Evolutionary conservation across 192 early-diverging fungal genomes (phyloP).

Genomic region (Coemansia sp.): DNA sequence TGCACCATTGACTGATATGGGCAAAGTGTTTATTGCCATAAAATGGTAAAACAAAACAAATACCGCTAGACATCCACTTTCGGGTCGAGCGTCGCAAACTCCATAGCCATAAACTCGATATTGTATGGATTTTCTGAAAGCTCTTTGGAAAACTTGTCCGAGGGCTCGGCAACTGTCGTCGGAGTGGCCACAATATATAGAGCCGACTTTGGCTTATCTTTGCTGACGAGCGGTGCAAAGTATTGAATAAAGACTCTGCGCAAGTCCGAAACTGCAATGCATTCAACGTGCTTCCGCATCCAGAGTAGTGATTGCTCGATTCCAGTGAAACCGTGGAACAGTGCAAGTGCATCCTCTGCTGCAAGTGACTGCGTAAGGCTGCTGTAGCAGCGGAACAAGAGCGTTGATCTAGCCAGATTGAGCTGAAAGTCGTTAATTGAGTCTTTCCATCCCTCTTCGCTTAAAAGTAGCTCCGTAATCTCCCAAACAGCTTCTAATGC

Average conservation of each 20-base stretch:
- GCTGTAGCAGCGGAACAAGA: constrained; percentile 21
- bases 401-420: constrained; percentile 33
- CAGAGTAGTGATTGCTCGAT: constrained; percentile 39
- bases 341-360: constrained; percentile 25
- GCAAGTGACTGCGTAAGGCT: constrained; percentile 15
- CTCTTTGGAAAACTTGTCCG: constrained; percentile 9
- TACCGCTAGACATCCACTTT: constrained; percentile 14
- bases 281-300: constrained; percentile 37
- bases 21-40: neutral
- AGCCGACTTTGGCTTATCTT: constrained; percentile 6
- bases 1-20: neutral
- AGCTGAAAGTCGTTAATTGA: constrained; percentile 42
- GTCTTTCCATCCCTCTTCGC: constrained; percentile 30
- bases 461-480: constrained; percentile 17
- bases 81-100: constrained; percentile 31
- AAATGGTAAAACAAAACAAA: neutral
- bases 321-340: constrained; percentile 29
- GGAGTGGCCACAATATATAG: constrained; percentile 45
- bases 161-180: constrained; percentile 10
- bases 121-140: constrained; percentile 36
- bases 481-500: constrained; percentile 42
- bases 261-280: constrained; percentile 25
- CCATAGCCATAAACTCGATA: constrained; percentile 22
- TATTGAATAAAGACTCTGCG: constrained; percentile 28
- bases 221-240: constrained; percentile 31